phyloP scores from a whole-genome alignment of 257 asterid genomes.

The Scutellaria barbata region DNA sequence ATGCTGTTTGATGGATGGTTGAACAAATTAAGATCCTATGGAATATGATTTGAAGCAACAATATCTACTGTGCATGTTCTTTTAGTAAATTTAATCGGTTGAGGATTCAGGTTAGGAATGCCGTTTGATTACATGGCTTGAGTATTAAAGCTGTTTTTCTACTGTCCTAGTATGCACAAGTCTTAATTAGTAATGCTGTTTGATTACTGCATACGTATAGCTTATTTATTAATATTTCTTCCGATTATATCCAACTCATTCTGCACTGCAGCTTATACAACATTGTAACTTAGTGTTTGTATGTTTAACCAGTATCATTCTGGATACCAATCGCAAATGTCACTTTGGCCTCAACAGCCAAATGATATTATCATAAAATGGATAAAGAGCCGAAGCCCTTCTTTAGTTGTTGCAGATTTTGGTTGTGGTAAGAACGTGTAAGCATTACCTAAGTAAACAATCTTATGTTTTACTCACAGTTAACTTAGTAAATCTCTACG shows the following conservation, averaged over 20 bases:
- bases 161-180: background rate
- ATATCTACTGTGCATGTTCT: background rate
- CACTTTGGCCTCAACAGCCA: constrained; percentile 91
- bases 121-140: background rate
- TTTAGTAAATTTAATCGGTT: background rate
- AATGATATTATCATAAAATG: constrained; percentile 73
- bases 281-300: constrained; percentile 37
- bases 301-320: constrained; percentile 77
- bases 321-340: constrained; percentile 97
- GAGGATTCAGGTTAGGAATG: background rate
- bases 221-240: background rate
- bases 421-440: constrained; percentile 78
- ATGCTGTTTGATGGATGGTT: background rate
- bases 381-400: constrained; percentile 68
- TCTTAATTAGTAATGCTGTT: background rate
- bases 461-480: constrained; percentile 1
- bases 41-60: constrained; percentile 1
- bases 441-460: constrained; percentile 19
- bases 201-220: background rate
- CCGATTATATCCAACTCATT: background rate
- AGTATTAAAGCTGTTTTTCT: background rate
- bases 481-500: background rate
- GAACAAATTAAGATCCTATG: background rate
- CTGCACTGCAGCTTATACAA: background rate
- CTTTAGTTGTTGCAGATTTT: constrained; percentile 84